These are phyloP conservation scores for Telopea speciosissima DNA, from an alignment of 177 flowering plant species.

Conservation along the genomic window DNA sequence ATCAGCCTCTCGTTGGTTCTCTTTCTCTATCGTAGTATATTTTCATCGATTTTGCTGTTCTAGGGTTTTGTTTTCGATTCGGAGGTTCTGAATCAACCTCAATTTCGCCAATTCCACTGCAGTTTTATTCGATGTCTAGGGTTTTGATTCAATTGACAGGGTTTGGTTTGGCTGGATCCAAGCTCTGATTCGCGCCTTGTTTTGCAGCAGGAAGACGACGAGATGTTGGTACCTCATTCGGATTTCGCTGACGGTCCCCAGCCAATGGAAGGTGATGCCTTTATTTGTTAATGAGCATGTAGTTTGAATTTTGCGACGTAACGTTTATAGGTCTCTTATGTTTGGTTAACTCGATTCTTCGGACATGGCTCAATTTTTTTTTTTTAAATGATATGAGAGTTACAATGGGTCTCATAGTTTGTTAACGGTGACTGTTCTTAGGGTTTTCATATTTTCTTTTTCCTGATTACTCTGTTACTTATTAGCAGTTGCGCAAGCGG, in stretches of 20 bases:
- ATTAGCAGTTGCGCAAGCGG: conserved; percentile 33
- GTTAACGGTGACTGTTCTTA: not conserved
- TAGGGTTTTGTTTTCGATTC: conserved; percentile 17
- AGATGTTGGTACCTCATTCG: conserved; percentile 71
- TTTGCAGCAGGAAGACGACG: conserved; percentile 65
- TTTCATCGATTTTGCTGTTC: conserved; percentile 8
- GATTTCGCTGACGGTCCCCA: conserved; percentile 38
- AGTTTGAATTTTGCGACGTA: not conserved
- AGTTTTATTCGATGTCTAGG: conserved; percentile 11
- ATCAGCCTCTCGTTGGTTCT: not conserved
- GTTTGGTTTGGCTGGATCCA: conserved; percentile 11
- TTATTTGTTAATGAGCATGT: not conserved
- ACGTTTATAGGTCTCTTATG: not conserved
- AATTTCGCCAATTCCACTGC: conserved; percentile 3
- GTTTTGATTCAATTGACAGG: conserved; percentile 16
- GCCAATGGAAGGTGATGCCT: conserved; percentile 32
- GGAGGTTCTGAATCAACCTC: conserved; percentile 7
- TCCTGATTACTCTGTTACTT: not conserved
- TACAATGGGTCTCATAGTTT: not conserved
- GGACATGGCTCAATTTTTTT: not conserved
- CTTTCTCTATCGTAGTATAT: not conserved
- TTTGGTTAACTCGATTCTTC: not conserved
- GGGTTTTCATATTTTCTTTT: conserved; percentile 2
- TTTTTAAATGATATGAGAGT: not conserved
- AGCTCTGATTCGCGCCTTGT: conserved; percentile 14